phyloP scores from a whole-genome alignment of 2,329 filamentous ascomycete genomes.

The Parafenestella ontariensis region DNA sequence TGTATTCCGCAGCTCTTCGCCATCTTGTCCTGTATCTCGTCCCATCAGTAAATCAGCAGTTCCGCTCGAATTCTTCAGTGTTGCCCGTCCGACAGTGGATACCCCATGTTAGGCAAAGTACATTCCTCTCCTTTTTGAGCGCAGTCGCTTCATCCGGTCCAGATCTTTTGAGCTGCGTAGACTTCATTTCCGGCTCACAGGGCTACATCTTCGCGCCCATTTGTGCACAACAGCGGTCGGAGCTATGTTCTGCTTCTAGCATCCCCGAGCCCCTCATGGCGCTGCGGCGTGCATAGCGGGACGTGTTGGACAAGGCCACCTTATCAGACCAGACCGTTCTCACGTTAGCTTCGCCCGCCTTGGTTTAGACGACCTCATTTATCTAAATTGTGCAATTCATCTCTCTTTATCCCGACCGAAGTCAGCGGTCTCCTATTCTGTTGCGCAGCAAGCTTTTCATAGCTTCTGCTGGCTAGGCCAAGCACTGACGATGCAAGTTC shows the following conservation, averaged over 20 bases:
- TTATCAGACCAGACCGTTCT: constrained; percentile 18
- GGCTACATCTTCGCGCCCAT: constrained; percentile 36
- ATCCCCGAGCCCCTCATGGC: constrained; percentile 5
- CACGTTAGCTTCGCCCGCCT: constrained; percentile 21
- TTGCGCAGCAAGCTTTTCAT: not conserved
- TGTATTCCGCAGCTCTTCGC: not conserved
- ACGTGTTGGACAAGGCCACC: constrained; percentile 15
- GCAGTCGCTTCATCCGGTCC: constrained; percentile 21
- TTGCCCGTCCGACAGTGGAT: constrained; percentile 5
- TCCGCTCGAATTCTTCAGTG: constrained; percentile 4
- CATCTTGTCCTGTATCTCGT: constrained; percentile 3
- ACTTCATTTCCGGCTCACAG: constrained; percentile 42
- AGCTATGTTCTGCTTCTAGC: constrained; percentile 23
- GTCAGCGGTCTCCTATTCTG: constrained; percentile 15
- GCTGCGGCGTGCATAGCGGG: constrained; percentile 8
- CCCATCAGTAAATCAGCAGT: not conserved
- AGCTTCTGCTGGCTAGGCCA: constrained; percentile 7
- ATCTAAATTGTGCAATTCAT: constrained; percentile 25
- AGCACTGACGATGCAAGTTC: constrained; percentile 2
- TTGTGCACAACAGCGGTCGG: constrained; percentile 32
- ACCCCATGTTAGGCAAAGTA: constrained; percentile 7
- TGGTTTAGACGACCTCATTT: constrained; percentile 15
- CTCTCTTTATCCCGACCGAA: constrained; percentile 6
- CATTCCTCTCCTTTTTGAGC: constrained; percentile 21
- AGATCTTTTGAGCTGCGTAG: constrained; percentile 22